Percentiles rank a stretch among this genome's conserved stretches.
Evolutionary conservation across 805 yeast species (phyloP).

Genomic region (Lipomyces spencermartinsiae): DNA sequence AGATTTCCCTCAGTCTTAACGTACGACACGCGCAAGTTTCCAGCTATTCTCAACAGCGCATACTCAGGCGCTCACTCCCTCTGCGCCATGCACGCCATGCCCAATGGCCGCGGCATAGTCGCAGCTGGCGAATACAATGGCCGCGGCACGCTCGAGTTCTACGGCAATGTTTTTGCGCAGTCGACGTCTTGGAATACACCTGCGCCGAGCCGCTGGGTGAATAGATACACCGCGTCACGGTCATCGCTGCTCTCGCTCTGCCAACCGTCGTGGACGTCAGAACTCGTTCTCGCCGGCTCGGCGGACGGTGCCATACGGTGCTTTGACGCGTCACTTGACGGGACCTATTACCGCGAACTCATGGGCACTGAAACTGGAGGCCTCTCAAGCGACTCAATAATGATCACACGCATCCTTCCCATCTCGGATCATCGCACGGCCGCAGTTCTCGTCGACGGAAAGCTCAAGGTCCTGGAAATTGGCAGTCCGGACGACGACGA

Average conservation of each 20-base stretch:
- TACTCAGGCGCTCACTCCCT: constrained; percentile 39
- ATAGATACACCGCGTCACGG: constrained; percentile 36
- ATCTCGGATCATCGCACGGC: constrained; percentile 10
- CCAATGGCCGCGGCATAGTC: constrained; percentile 17
- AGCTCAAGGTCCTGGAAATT: constrained; percentile 15
- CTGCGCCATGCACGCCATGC: constrained; percentile 18
- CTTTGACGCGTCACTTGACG: constrained; percentile 30
- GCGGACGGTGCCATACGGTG: constrained; percentile 38
- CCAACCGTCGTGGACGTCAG: constrained; percentile 31
- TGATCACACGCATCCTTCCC: constrained; percentile 29
- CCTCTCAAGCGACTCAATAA: constrained; percentile 3
- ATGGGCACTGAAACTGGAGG: constrained; percentile 14
- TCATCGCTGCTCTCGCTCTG: constrained; percentile 28
- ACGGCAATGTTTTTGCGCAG: constrained; percentile 6
- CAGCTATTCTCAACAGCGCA: constrained; percentile 13
- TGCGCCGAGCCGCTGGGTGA: constrained; percentile 24
- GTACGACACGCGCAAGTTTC: constrained; percentile 26
- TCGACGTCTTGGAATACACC: not conserved
- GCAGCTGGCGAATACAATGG: constrained; percentile 39
- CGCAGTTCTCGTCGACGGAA: constrained; percentile 23
- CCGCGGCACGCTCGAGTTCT: constrained; percentile 37
- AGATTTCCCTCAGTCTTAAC: constrained; percentile 34
- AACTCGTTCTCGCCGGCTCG: constrained; percentile 33
- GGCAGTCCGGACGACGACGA: constrained; percentile 19
- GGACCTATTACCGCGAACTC: constrained; percentile 27